phyloP scores from a whole-genome alignment of 805 yeast genomes.

The Sugiyamaella chiloensis region DNA sequence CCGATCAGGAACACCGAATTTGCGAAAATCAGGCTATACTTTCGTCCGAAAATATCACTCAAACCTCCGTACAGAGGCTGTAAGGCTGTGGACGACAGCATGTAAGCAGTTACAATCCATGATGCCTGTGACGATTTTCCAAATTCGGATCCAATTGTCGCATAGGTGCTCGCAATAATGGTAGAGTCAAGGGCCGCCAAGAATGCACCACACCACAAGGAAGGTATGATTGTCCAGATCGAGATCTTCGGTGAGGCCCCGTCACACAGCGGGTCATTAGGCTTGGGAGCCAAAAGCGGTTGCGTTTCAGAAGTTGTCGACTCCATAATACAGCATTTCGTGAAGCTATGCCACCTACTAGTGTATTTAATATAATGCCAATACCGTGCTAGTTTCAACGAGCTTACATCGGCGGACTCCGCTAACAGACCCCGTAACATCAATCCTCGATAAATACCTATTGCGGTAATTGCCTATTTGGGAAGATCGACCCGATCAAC shows the following conservation, averaged over 20 bases:
- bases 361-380: no score
- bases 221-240: background rate
- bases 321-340: background rate
- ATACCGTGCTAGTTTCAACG: background rate
- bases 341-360: background rate
- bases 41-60: conserved; percentile 55
- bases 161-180: conserved; percentile 48
- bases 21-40: conserved; percentile 25
- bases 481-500: background rate
- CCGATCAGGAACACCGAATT: background rate
- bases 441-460: background rate
- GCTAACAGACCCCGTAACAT: background rate
- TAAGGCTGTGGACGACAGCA: conserved; percentile 50
- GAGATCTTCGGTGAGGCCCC: background rate
- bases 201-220: background rate
- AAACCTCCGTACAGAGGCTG: conserved; percentile 54
- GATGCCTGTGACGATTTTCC: conserved; percentile 46
- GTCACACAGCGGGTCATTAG: background rate
- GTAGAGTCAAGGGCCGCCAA: conserved; percentile 39
- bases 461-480: background rate
- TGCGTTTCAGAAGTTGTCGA: background rate
- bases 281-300: background rate
- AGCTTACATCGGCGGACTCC: background rate
- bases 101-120: conserved; percentile 58
- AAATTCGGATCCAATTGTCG: conserved; percentile 48